phyloP scores from a whole-genome alignment of 345 rosid genomes.

The Eucalyptus polybractea region DNA sequence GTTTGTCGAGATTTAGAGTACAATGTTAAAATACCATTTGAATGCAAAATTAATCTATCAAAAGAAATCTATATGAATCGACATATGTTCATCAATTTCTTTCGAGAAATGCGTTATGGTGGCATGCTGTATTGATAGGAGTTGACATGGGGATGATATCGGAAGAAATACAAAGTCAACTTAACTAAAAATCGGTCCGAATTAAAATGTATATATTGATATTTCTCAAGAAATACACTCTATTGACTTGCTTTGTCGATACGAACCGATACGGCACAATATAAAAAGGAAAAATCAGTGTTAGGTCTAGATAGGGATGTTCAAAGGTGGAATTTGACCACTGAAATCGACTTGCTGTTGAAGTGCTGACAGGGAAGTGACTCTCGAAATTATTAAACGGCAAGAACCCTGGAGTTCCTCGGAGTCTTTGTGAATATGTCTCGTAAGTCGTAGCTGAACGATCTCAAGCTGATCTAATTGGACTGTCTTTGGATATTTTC shows the following conservation, averaged over 20 bases:
- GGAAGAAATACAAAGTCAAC: not conserved
- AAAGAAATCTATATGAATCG: not conserved
- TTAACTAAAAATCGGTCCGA: fast-evolving
- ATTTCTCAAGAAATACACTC: not conserved
- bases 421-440: not conserved
- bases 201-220: not conserved
- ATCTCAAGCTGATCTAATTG: not conserved
- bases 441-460: not conserved
- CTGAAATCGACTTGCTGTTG: not conserved
- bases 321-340: not conserved
- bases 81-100: not conserved
- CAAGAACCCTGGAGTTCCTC: not conserved
- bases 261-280: not conserved
- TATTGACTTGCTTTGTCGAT: not conserved
- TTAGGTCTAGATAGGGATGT: not conserved
- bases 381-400: not conserved
- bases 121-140: not conserved
- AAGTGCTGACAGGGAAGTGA: not conserved
- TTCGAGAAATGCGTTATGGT: not conserved
- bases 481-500: not conserved
- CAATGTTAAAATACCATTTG: not conserved
- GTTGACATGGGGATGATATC: fast-evolving
- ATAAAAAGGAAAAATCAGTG: not conserved
- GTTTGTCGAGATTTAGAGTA: not conserved
- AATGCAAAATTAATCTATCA: fast-evolving